Percentiles rank a stretch among this genome's conserved stretches.
phyloP scores from a whole-genome alignment of 208 protist genomes.

The Trypanosoma lewisi region DNA sequence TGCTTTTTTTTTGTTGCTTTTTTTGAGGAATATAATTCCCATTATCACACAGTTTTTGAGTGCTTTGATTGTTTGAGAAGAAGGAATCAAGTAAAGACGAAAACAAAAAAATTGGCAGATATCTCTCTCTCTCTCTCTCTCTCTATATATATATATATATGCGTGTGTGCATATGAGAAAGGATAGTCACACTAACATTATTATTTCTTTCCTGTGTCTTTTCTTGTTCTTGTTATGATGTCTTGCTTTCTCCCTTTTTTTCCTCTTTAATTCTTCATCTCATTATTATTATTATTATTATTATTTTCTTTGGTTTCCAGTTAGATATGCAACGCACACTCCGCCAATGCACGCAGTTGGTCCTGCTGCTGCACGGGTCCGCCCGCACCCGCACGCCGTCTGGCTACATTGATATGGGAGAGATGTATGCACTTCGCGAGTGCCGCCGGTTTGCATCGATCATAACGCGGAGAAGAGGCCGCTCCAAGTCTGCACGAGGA shows the following conservation, averaged over 20 bases:
- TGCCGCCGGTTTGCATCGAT: conserved; percentile 13
- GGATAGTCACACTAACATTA: neutral
- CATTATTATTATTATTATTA: neutral
- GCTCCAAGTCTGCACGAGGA: conserved; percentile 3
- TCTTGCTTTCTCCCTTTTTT: neutral
- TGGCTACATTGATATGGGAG: no score
- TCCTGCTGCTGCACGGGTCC: neutral
- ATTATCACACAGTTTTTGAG: neutral
- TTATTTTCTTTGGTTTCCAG: no score
- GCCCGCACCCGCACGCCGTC: no score
- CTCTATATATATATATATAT: no score
- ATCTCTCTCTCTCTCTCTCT: no score
- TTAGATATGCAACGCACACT: conserved; percentile 18
- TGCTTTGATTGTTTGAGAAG: neutral
- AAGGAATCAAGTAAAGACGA: conserved; percentile 10
- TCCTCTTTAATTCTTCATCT: neutral
- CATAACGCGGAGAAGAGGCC: conserved; percentile 9
- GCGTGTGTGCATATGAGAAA: neutral
- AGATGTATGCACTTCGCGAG: neutral
- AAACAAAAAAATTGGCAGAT: neutral
- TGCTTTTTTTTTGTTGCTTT: neutral
- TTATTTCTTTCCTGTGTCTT: neutral
- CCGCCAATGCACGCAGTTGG: conserved; percentile 6
- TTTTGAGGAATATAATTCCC: no score
- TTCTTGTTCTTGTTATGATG: neutral